Evolutionary conservation across 2,329 filamentous ascomycete genomes (phyloP), one percentile per base, ranked within the genome.

Genomic region (Drechslera avenae): DNA sequence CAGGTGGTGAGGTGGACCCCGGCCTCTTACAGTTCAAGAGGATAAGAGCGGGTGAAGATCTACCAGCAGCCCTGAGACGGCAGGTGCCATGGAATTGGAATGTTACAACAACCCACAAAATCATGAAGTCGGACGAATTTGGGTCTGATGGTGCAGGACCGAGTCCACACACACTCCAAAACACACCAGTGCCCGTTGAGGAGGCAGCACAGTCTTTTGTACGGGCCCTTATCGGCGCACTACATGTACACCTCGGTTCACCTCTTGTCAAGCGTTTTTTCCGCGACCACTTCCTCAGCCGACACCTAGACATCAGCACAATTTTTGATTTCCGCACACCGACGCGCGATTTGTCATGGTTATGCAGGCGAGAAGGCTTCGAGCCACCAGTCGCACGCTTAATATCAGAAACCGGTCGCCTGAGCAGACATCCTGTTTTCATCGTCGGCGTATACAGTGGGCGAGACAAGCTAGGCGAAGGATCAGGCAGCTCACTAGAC

Each of bases 391-490:
- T 97, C 19, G 94, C 94, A 13, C 85, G 92, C 50, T 83, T 99
- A 46, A 83, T 96, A 63, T 90, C 87, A 64, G 94, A 99, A 79
- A 97, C 94, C 3, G 94, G 94, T 71, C 86, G 94, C 51, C 74
- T 83, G 62, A 94, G 89, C 66, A 85, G 89, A 72, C 89, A 89
- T 52, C 93, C 94, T 13, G 94, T 99, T 13, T 97, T 88, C 68
- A 86, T 97, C 23, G 92, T 99, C 12, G 94, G 93, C 51, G 92
- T 99, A 55, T 99, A 89, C 78, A 95, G 89, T 61, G 94, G 93
- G 43, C 80, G 82, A 54, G 92, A 99, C 72, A 93, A 94, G 81
- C 81, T 99, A 34, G 94, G 93, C 48, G 93, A 99, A 78, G 94
- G 87, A n/a, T 82, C 86, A 16, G 94, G 89, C 18, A 79, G 87